Evolutionary conservation across 1,139 yeast species (phyloP).

Genomic region (Scheffersomyces titani): DNA sequence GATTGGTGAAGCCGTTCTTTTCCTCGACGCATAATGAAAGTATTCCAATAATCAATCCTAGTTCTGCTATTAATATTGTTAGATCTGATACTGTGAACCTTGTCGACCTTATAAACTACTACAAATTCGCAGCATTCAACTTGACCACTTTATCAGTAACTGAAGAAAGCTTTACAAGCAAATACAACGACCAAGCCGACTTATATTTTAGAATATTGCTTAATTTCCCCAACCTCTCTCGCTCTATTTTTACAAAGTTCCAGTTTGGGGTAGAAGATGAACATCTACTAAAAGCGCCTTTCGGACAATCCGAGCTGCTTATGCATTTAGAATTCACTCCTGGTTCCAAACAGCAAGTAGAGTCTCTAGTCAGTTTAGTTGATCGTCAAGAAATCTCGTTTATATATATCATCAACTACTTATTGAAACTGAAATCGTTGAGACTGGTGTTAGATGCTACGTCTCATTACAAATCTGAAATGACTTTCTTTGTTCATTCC

Average conservation of each 20-base stretch:
- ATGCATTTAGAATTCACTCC: conserved; percentile 3
- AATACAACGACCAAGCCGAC: conserved; percentile 23
- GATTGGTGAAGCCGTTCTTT: conserved; percentile 18
- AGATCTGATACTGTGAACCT: conserved; percentile 16
- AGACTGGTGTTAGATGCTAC: conserved; percentile 22
- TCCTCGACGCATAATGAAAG: conserved; percentile 1
- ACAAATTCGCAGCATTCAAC: conserved; percentile 34
- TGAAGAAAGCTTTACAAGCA: neutral
- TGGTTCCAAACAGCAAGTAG: conserved; percentile 5
- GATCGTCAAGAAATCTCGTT: conserved; percentile 39
- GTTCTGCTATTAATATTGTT: conserved; percentile 22
- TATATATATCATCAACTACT: conserved; percentile 29
- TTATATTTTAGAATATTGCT: conserved; percentile 26
- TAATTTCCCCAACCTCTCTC: conserved; percentile 26
- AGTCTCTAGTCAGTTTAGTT: conserved; percentile 10
- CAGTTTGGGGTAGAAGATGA: conserved; percentile 6
- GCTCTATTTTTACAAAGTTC: conserved; percentile 8
- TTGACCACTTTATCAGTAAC: conserved; percentile 21
- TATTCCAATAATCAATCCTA: conserved; percentile 16
- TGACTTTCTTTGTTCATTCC: conserved; percentile 21
- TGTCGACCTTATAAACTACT: conserved; percentile 25
- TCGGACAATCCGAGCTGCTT: conserved; percentile 1
- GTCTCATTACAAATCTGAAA: conserved; percentile 19
- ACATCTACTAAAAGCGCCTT: neutral
- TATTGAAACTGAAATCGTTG: conserved; percentile 22